These are phyloP conservation scores for Phytophthora litchii DNA, from an alignment of 352 stramenopile genomes.

Conservation along the genomic window DNA sequence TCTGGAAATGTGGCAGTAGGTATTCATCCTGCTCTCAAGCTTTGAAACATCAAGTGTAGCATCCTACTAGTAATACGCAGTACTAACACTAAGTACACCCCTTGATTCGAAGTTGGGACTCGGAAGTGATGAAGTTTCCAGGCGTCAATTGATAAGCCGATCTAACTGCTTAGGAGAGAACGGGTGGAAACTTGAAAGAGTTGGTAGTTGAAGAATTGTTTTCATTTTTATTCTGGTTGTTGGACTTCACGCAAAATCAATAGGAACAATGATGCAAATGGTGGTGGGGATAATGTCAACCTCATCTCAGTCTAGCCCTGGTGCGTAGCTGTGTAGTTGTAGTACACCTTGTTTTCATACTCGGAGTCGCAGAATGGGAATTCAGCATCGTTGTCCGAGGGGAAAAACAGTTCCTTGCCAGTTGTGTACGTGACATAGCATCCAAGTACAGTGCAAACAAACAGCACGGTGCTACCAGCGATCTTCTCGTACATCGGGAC, in stretches of 20 bases:
- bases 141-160: background rate
- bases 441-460: slow-evolving; percentile 33
- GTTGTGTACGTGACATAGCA: slow-evolving; percentile 47
- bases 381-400: slow-evolving; percentile 27
- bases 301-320: background rate
- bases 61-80: too few species aligned
- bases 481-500: slow-evolving; percentile 38
- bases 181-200: too few species aligned
- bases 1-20: background rate
- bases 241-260: background rate
- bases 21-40: slow-evolving; percentile 11
- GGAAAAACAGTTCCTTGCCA: slow-evolving; percentile 49
- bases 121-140: too few species aligned
- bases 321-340: slow-evolving; percentile 47
- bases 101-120: too few species aligned
- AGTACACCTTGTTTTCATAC: slow-evolving; percentile 56
- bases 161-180: background rate
- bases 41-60: too few species aligned
- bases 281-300: too few species aligned
- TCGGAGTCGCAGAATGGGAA: slow-evolving; percentile 61
- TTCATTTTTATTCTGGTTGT: background rate
- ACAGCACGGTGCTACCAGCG: slow-evolving; percentile 22
- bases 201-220: background rate
- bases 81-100: too few species aligned
- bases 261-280: too few species aligned